Conservation (phyloP, 1,284 basidiomycete species). For the Pseudomicrostroma phylloplanum region DNA sequence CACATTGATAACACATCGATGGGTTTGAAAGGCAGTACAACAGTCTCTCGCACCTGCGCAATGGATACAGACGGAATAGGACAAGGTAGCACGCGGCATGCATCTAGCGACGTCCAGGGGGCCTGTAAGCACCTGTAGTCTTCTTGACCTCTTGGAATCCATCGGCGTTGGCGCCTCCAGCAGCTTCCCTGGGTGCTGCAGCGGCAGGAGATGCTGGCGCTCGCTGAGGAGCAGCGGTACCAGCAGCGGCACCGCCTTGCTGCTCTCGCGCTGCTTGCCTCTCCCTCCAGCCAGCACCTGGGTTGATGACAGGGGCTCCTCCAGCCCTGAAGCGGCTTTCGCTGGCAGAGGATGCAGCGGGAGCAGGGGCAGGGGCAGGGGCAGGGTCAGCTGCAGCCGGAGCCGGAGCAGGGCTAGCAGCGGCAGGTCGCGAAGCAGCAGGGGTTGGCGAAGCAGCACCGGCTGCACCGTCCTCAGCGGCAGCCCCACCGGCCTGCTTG, state of each 20-base stretch:
- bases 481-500: slow-evolving; percentile 16
- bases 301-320: slow-evolving; percentile 6
- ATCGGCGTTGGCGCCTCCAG: not conserved
- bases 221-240: slow-evolving; percentile 15
- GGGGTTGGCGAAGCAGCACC: slow-evolving; percentile 6
- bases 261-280: slow-evolving; percentile 22
- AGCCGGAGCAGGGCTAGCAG: slow-evolving; percentile 9
- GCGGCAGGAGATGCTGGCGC: slow-evolving; percentile 13
- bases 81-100: not conserved
- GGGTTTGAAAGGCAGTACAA: too few species aligned
- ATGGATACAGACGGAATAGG: too few species aligned
- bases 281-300: slow-evolving; percentile 23
- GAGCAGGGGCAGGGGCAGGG: slow-evolving; percentile 13
- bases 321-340: not conserved
- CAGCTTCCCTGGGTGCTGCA: slow-evolving; percentile 5
- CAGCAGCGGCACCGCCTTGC: slow-evolving; percentile 9
- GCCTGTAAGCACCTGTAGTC: slow-evolving; percentile 13
- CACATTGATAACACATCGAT: too few species aligned
- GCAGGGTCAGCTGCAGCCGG: slow-evolving; percentile 15
- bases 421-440: not conserved
- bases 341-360: slow-evolving; percentile 12
- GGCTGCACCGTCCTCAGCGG: slow-evolving; percentile 11
- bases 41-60: too few species aligned
- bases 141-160: slow-evolving; percentile 14
- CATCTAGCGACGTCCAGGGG: not conserved